Percentiles rank a stretch among this genome's conserved stretches.
phyloP scores from a whole-genome alignment of 345 rosid species.

The Rhodamnia rubescens region DNA sequence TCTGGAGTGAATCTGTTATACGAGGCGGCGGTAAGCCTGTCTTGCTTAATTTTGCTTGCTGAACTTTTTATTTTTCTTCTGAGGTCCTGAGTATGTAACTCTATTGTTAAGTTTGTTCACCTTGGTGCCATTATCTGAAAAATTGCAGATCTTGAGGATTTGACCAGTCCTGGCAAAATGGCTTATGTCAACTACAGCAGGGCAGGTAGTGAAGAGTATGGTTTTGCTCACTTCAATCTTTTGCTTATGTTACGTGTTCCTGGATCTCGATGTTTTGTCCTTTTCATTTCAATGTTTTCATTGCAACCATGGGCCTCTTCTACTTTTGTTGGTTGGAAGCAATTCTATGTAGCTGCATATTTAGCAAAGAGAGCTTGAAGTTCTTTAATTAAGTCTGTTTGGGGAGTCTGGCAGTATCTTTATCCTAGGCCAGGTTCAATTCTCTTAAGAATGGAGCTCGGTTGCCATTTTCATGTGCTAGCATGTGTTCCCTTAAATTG shows the following conservation, averaged over 20 bases:
- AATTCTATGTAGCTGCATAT: neutral
- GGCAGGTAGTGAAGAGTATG: conserved; percentile 40
- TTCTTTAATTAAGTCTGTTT: neutral
- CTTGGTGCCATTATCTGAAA: neutral
- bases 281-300: neutral
- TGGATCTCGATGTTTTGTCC: too few species aligned
- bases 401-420: neutral
- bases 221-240: neutral
- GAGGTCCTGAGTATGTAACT: neutral
- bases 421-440: neutral
- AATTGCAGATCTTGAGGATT: conserved; percentile 54
- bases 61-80: neutral
- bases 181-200: conserved; percentile 63
- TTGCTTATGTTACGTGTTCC: neutral
- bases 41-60: neutral
- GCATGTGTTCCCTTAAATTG: neutral
- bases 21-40: conserved; percentile 31
- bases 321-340: neutral
- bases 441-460: neutral
- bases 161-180: conserved; percentile 37
- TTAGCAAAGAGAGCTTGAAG: neutral
- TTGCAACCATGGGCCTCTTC: neutral
- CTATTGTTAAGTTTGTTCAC: neutral
- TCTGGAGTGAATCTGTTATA: conserved; percentile 87
- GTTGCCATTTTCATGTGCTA: neutral